A percentile compares a stretch with the other conserved stretches of the same genome.
These are phyloP conservation scores for Xylaria sp. DNA, from an alignment of 2,329 filamentous ascomycete species.

Conservation along the genomic window DNA sequence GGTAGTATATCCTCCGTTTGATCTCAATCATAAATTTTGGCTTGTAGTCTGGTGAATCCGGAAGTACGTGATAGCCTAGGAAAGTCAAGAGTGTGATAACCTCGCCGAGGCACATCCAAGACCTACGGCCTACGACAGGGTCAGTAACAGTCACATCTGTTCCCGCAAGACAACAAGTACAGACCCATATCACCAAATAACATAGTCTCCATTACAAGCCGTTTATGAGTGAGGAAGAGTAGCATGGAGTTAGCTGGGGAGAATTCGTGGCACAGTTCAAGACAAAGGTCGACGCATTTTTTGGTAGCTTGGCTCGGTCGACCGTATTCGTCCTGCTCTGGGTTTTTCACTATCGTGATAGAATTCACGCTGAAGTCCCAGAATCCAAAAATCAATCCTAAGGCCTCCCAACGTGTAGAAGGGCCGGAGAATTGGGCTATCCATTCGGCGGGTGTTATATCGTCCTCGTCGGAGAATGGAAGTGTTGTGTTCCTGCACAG, in stretches of 20 bases:
- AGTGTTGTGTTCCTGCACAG: constrained; percentile 53
- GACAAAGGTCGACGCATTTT: constrained; percentile 42
- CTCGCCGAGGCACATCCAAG: constrained; percentile 46
- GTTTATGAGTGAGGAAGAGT: constrained; percentile 19
- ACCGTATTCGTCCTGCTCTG: constrained; percentile 24
- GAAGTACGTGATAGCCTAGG: constrained; percentile 61
- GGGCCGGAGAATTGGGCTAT: constrained; percentile 52
- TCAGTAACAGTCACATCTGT: constrained; percentile 19
- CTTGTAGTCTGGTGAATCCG: constrained; percentile 37
- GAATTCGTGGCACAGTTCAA: constrained; percentile 45
- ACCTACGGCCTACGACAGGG: constrained; percentile 37
- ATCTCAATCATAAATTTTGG: constrained; percentile 42
- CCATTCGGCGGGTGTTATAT: constrained; percentile 52
- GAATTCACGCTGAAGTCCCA: constrained; percentile 39
- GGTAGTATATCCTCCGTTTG: constrained; percentile 48
- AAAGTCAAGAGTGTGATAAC: constrained; percentile 53
- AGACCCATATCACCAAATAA: constrained; percentile 32
- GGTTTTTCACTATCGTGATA: constrained; percentile 17
- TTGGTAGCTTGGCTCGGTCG: constrained; percentile 34
- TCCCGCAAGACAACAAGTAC: background rate
- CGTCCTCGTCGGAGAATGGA: constrained; percentile 51
- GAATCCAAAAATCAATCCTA: constrained; percentile 53
- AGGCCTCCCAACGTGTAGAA: constrained; percentile 56
- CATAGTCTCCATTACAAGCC: constrained; percentile 22
- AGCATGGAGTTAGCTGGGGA: constrained; percentile 42